Conservation (phyloP, 495 filamentous ascomycete genomes). For the Aspergillus bridgeri region DNA sequence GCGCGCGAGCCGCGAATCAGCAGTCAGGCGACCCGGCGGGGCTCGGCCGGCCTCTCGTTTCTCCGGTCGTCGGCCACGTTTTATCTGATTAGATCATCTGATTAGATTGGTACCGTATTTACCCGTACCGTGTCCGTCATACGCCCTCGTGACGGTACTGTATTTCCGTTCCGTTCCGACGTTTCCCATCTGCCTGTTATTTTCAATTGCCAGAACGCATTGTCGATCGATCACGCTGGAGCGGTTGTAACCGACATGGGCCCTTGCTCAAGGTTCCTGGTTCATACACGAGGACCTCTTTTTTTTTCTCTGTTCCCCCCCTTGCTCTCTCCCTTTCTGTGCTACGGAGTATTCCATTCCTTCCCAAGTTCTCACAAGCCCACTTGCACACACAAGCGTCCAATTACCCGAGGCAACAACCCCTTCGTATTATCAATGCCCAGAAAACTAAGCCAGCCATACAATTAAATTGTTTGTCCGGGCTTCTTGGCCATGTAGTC, state of each 20-base stretch:
- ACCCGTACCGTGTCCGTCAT: not conserved
- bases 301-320: too few relatives aligned
- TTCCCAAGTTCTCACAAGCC: too few relatives aligned
- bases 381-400: too few relatives aligned
- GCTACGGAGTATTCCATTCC: too few relatives aligned
- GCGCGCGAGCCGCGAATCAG: slow-evolving; percentile 6
- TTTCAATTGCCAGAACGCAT: not conserved
- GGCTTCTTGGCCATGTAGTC: not conserved
- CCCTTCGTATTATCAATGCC: too few relatives aligned
- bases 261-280: not conserved
- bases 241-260: not conserved
- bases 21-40: not conserved
- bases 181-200: too few relatives aligned
- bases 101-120: slow-evolving; percentile 6
- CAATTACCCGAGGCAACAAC: too few relatives aligned
- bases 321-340: not conserved
- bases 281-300: not conserved
- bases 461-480: not conserved
- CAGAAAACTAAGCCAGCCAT: not conserved
- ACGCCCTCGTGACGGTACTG: not conserved
- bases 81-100: slow-evolving; percentile 25
- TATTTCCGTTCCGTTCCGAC: not conserved
- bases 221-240: not conserved
- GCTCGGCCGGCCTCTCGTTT: not conserved
- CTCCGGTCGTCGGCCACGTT: slow-evolving; percentile 21